phyloP scores from a whole-genome alignment of 805 yeast genomes.

The Ogataea corticis region DNA sequence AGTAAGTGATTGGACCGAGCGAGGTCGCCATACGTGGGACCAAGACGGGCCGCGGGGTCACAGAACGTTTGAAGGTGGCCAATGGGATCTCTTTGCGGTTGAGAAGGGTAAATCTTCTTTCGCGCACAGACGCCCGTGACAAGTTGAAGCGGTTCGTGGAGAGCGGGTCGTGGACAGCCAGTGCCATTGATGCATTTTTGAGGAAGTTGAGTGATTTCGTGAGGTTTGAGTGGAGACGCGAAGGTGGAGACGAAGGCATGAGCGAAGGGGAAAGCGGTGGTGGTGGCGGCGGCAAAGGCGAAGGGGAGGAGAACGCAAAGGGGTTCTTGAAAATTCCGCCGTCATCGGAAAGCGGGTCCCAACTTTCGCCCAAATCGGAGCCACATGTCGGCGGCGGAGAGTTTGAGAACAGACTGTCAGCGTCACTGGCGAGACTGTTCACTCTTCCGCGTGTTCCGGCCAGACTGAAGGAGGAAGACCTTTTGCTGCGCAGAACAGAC shows the following conservation, averaged over 20 bases:
- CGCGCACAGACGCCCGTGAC: not conserved
- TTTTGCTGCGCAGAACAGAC: conserved; percentile 4
- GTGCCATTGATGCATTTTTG: not conserved
- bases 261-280: not conserved
- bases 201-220: conserved; percentile 1
- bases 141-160: conserved; percentile 1
- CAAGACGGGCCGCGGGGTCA: not conserved
- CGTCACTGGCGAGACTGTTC: not conserved
- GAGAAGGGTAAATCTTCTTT: conserved; percentile 2
- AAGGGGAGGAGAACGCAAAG: not conserved
- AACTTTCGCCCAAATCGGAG: not conserved
- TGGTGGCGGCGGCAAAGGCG: not conserved
- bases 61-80: conserved; percentile 5
- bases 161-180: conserved; percentile 1
- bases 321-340: not conserved
- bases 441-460: not conserved
- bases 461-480: conserved; percentile 1
- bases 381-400: not conserved
- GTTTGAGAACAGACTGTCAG: not conserved
- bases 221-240: not conserved
- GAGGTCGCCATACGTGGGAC: not conserved
- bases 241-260: not conserved
- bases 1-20: not conserved
- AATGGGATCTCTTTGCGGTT: conserved; percentile 12
- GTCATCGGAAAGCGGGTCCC: not conserved